Percentiles rank a stretch among this genome's conserved stretches.
phyloP scores from a whole-genome alignment of 2,329 filamentous ascomycete species.

The Aspergillus sp. region DNA sequence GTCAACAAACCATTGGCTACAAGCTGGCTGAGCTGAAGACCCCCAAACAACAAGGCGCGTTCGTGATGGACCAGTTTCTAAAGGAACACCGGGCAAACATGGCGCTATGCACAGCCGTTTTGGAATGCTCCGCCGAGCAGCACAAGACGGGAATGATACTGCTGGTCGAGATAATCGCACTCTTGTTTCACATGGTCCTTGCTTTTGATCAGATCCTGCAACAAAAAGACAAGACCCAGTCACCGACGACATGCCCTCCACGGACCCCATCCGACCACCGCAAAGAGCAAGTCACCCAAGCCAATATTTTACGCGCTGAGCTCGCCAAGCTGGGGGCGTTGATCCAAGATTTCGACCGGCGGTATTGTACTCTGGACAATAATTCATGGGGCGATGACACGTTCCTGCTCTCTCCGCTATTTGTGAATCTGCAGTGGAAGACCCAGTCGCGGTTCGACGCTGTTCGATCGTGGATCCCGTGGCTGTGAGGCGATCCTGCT shows the following conservation, averaged over 20 bases:
- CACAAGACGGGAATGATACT: constrained; percentile 9
- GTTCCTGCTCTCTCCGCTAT: constrained; percentile 13
- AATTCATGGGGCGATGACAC: constrained; percentile 2
- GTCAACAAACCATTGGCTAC: constrained; percentile 1
- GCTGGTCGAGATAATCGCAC: constrained; percentile 8
- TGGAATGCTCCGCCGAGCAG: constrained; percentile 6
- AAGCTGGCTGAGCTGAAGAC: constrained; percentile 1
- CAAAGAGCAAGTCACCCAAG: constrained; percentile 9
- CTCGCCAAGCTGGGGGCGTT: constrained; percentile 12
- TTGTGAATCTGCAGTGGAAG: constrained; percentile 15
- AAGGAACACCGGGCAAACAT: constrained; percentile 13
- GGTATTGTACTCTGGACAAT: constrained; percentile 8
- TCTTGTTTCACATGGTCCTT: constrained; percentile 9
- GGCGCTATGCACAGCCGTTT: constrained; percentile 14
- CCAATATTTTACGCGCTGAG: constrained; percentile 13
- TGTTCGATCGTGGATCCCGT: constrained; percentile 9
- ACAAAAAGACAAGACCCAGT: neutral
- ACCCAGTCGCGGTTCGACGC: constrained; percentile 13
- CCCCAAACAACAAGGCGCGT: neutral
- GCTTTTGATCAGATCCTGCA: constrained; percentile 16
- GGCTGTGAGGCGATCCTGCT: neutral
- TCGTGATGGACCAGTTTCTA: constrained; percentile 10
- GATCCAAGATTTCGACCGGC: constrained; percentile 12
- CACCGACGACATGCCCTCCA: neutral
- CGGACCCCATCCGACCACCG: neutral